phyloP scores from a whole-genome alignment of 108 stramenopile genomes.

The Discostella pseudostelligera region DNA sequence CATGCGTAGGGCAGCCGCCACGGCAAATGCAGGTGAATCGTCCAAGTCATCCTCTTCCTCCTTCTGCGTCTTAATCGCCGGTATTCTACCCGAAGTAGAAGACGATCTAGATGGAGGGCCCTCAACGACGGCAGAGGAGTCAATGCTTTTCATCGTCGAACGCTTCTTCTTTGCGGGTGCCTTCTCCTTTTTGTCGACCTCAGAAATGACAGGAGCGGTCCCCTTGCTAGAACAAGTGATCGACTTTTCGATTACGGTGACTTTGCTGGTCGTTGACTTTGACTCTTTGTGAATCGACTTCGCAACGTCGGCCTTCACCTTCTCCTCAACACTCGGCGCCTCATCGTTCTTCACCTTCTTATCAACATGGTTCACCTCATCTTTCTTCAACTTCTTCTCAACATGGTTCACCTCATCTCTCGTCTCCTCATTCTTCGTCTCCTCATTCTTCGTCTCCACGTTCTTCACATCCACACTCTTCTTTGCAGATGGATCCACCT shows the following conservation, averaged over 20 bases:
- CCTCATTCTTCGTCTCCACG: not conserved
- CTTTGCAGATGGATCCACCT: conserved; percentile 1
- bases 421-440: not conserved
- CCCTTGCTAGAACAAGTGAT: not conserved
- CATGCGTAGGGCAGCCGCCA: conserved; percentile 18
- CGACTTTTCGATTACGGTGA: not conserved
- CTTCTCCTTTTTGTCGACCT: not conserved
- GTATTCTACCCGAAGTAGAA: not conserved
- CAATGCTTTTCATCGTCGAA: not conserved
- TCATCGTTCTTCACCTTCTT: no score
- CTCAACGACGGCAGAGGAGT: not conserved
- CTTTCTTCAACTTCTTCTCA: no score
- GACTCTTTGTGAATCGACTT: not conserved
- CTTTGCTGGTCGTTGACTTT: not conserved
- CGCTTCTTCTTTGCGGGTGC: not conserved
- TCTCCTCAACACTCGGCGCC: no score
- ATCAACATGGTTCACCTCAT: no score
- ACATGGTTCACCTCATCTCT: no score
- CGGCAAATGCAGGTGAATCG: conserved; percentile 20
- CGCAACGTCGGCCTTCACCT: no score
- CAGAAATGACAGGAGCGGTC: not conserved
- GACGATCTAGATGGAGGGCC: not conserved
- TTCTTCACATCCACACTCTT: not conserved
- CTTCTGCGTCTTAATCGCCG: not conserved
- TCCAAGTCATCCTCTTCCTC: conserved; percentile 11